A percentile compares a stretch with the other conserved stretches of the same genome.
These are phyloP conservation scores for Pichia paraexigua DNA, from an alignment of 805 yeast genomes.

Conservation along the genomic window DNA sequence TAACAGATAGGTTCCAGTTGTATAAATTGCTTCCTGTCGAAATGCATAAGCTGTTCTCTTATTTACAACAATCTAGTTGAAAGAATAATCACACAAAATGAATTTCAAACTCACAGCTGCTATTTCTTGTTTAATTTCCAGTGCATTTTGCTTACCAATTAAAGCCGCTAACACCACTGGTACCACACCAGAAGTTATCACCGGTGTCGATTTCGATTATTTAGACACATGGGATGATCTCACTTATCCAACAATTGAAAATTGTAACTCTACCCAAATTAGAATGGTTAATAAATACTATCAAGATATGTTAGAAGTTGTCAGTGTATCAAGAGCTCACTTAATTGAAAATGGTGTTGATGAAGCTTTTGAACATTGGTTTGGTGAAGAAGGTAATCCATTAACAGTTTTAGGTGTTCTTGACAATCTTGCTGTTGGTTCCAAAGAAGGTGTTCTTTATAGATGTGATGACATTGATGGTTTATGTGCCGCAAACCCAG, in stretches of 20 bases:
- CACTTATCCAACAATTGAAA: conserved; percentile 8
- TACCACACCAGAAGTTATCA: background rate
- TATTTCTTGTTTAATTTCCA: background rate
- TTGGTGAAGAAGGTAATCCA: conserved; percentile 29
- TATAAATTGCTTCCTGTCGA: too few species aligned
- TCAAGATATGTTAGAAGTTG: conserved; percentile 27
- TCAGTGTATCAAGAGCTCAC: conserved; percentile 31
- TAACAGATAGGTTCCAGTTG: background rate
- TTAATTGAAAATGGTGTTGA: conserved; percentile 28
- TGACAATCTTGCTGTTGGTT: conserved; percentile 27
- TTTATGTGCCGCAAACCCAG: conserved; percentile 24
- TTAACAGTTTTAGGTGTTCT: conserved; percentile 31
- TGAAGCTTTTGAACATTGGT: conserved; percentile 30
- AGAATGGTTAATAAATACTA: conserved; percentile 22
- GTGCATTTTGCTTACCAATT: background rate
- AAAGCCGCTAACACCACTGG: background rate
- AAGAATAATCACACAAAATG: background rate
- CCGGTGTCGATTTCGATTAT: conserved; percentile 1
- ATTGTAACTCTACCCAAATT: conserved; percentile 16
- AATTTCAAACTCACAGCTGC: background rate
- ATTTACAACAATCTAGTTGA: too few species aligned
- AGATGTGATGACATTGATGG: conserved; percentile 36
- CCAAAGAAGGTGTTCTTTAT: conserved; percentile 28
- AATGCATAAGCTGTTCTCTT: too few species aligned
- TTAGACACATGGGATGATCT: conserved; percentile 7